Evolutionary conservation across 2,329 filamentous ascomycete genomes (phyloP), one percentile per base, ranked within the genome.

Genomic region (Cordyceps pruinosa): DNA sequence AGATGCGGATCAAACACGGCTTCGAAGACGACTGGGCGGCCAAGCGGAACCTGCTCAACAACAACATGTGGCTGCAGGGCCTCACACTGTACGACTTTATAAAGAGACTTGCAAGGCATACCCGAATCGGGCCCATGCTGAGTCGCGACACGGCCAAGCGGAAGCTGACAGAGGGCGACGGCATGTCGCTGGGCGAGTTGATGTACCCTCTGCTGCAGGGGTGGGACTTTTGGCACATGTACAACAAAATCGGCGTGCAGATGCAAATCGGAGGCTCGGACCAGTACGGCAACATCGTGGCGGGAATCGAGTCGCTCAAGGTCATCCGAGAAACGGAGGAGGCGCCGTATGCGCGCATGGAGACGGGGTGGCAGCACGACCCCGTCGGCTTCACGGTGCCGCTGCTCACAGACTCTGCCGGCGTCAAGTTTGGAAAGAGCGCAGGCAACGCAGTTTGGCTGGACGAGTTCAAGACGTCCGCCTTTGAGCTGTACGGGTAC

Each of bases 181-280:
- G 94, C 64, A 93, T 99, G 87, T 95, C 92, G 0, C 88, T 95
- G 65, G 87, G 90, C 35, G 94, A 99, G 69, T 96, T 99, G 71
- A 82, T 85, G 42, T 99, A 99, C 67, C 94, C 95, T 1, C 74
- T 99, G 17, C 83, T 97, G 65, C 94, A 99, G 70, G 91, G 88
- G 23, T 97, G 92, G 88, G 94, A 99, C 70, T 99, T 92, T 83
- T 97, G 90, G 89, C 80, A 89, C 64, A 81, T 97, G 74, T 95
- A 89, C 72, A 70, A 65, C 60, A 79, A 82, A 47, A 77, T 79
- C 25, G 81, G 81, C 48, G 79, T 91, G 10, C 87, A 92, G 67
- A 82, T 97, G 69, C 91, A 99, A 73, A 89, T 99, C 53, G 94
- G 94, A 58, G 94, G 94, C 39, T 91, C 91, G 7, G 94, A 99